Evolutionary conservation across 2,329 filamentous ascomycete genomes (phyloP).

Genomic region (Botrytis fragariae): DNA sequence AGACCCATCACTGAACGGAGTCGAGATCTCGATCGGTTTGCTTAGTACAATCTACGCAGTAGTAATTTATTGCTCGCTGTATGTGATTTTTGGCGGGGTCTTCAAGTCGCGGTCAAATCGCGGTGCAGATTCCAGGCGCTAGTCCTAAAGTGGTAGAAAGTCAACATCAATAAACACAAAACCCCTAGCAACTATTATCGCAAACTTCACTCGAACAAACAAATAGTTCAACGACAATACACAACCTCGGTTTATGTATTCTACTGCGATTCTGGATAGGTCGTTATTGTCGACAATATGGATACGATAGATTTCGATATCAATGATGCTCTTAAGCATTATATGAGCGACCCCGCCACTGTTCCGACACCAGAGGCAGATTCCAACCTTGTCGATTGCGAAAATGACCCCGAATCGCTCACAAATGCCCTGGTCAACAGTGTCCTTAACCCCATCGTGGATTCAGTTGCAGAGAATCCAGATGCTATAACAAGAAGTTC

Average conservation of each 20-base stretch:
- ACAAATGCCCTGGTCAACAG: constrained; percentile 77
- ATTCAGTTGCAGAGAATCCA: constrained; percentile 86
- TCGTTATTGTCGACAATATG: constrained; percentile 44
- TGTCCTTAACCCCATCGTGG: constrained; percentile 86
- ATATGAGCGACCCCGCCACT: constrained; percentile 85
- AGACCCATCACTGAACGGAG: constrained; percentile 1
- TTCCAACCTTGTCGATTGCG: constrained; percentile 79
- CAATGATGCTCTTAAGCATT: constrained; percentile 93
- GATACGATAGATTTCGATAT: constrained; percentile 87
- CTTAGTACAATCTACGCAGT: background rate
- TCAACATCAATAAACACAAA: constrained; percentile 22
- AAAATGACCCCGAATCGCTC: constrained; percentile 79
- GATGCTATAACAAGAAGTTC: constrained; percentile 78
- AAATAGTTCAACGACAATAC: constrained; percentile 2
- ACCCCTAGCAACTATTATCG: constrained; percentile 18
- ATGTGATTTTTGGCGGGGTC: constrained; percentile 17
- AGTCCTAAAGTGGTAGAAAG: constrained; percentile 10
- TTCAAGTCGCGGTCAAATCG: constrained; percentile 17
- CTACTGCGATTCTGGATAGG: constrained; percentile 5
- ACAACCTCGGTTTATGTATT: constrained; percentile 17
- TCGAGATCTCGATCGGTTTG: background rate
- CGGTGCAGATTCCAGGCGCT: background rate
- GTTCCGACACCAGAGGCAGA: constrained; percentile 87
- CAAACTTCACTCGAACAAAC: constrained; percentile 9
- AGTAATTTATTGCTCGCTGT: background rate